Evolutionary conservation across 1,139 yeast species (phyloP), one percentile per base, ranked within the genome.

Genomic region (Starmera stellimalicola): DNA sequence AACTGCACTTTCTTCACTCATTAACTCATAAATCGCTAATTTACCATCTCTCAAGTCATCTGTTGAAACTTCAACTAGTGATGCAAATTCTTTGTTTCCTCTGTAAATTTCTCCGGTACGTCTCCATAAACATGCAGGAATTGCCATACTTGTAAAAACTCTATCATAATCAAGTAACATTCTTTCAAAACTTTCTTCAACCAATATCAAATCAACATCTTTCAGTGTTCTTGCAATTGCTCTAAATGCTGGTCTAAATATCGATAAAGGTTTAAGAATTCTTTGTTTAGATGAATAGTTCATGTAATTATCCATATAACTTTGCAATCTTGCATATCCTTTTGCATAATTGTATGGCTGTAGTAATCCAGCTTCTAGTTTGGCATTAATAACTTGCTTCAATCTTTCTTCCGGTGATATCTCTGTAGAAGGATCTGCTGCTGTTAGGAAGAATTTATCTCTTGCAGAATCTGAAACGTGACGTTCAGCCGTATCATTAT

Each of bases 1-100:
- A n/a, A 91, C 97, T 7, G 96, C 94, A 52, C 95, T 82, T 50
- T 88, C 96, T 54, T 88, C 97, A 38, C 91, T 80, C 95, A 91
- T 83, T 41, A 91, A 63, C 58, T 91, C 97, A 56, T 88, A 88
- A 30, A 91, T 85, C 2, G 97, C 94, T 45, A 87, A 61, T 49
- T 81, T 83, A 15, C 97, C 97, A 54, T 91, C 95, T 44, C 93
- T 77, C 50, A 91, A 63, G 52, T 87, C 95, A 52, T 88, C 96
- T 2, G 93, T 85, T 29, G 77, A 73, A 10, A 85, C 94, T n/a
- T 88, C 95, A 1, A 88, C 96, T 41, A 91, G 60, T 3, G 93
- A 83, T 0, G 97, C 98, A 69, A 91, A 91, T 55, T 91, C 97
- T 55, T 88, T 87, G 56, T 91, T 91, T 2, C 96, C 97, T 41